A percentile compares a stretch with the other conserved stretches of the same genome.
Conservation (phyloP, 2,329 filamentous ascomycete species). For the Verticillium dahliae region DNA sequence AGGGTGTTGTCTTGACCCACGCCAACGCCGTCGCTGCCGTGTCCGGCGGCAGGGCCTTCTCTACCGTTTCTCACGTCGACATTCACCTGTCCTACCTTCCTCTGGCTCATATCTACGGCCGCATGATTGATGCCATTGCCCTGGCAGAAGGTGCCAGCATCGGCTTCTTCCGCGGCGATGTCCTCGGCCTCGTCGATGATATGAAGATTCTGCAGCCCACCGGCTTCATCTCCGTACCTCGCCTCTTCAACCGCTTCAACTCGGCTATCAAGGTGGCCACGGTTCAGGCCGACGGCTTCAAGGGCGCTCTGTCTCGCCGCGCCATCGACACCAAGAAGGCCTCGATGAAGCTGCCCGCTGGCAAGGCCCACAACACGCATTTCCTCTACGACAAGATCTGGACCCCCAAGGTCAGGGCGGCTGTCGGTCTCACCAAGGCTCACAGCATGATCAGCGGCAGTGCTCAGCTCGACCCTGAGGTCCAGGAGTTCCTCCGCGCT, state of each 20-base stretch:
- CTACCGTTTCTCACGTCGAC: slow-evolving; percentile 46
- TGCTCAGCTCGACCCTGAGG: slow-evolving; percentile 79
- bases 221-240: slow-evolving; percentile 79
- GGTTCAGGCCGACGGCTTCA: slow-evolving; percentile 70
- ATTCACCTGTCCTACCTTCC: slow-evolving; percentile 81
- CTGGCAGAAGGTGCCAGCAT: slow-evolving; percentile 68
- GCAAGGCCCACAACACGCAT: slow-evolving; percentile 73
- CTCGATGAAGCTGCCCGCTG: slow-evolving; percentile 63
- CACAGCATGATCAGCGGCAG: slow-evolving; percentile 78
- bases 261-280: slow-evolving; percentile 75
- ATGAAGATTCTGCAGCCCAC: slow-evolving; percentile 81
- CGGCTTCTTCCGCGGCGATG: slow-evolving; percentile 92
- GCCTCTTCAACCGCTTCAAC: slow-evolving; percentile 87
- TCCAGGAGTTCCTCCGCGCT: slow-evolving; percentile 84
- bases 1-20: slow-evolving; percentile 80
- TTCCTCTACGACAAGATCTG: slow-evolving; percentile 80
- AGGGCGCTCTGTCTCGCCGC: slow-evolving; percentile 73
- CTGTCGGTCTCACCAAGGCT: slow-evolving; percentile 70
- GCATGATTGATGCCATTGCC: slow-evolving; percentile 70
- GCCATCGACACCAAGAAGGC: slow-evolving; percentile 76
- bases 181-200: slow-evolving; percentile 81
- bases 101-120: slow-evolving; percentile 88
- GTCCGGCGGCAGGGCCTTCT: slow-evolving; percentile 51
- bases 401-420: slow-evolving; percentile 79
- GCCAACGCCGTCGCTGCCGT: slow-evolving; percentile 70